Percentiles rank a stretch among this genome's conserved stretches.
Conservation (phyloP, 2,329 filamentous ascomycete genomes). For the Epichloe gansuensis region DNA sequence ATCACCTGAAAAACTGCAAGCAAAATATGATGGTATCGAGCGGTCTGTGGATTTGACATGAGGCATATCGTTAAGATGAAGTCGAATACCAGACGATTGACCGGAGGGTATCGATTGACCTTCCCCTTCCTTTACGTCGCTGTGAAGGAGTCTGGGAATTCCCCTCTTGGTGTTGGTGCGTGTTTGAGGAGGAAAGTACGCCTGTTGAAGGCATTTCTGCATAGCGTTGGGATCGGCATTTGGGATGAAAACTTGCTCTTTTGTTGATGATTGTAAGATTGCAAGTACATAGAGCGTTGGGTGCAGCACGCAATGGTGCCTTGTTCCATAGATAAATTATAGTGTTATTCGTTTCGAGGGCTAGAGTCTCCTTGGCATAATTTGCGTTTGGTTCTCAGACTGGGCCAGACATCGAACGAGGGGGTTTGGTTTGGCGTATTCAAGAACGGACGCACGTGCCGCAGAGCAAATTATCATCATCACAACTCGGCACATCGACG, state of each 20-base stretch:
- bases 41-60: conserved; percentile 10
- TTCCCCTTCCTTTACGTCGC: background rate
- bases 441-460: background rate
- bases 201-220: conserved; percentile 6
- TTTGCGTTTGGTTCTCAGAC: too few relatives aligned
- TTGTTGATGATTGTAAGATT: background rate
- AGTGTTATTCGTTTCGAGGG: background rate
- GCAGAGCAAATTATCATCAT: background rate
- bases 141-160: background rate
- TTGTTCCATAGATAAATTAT: background rate
- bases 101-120: background rate
- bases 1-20: background rate
- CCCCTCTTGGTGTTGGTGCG: background rate
- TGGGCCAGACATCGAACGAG: too few relatives aligned
- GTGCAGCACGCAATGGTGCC: background rate
- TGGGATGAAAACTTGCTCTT: background rate
- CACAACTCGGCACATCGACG: too few relatives aligned
- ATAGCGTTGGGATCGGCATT: conserved; percentile 6
- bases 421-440: too few relatives aligned
- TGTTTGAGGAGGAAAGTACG: background rate
- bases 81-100: background rate
- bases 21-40: conserved; percentile 22
- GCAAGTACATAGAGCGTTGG: background rate
- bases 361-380: background rate
- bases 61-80: background rate